Conservation (phyloP, 2,329 filamentous ascomycete species). For the Xylaria sp. region DNA sequence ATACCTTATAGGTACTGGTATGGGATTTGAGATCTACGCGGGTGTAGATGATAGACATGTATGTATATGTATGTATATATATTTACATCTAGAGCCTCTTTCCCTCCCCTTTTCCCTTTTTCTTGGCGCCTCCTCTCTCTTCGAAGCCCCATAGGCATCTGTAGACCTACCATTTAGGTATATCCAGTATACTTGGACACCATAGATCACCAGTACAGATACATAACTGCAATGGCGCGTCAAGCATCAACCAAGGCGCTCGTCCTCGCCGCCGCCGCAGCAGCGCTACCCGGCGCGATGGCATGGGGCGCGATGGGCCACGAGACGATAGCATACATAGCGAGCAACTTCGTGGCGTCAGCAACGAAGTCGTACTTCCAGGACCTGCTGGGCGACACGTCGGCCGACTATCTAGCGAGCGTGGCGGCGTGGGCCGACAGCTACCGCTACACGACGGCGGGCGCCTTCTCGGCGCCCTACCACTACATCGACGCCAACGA, state of each 20-base stretch:
- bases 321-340: slow-evolving; percentile 64
- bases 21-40: background rate
- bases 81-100: background rate
- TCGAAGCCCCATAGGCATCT: background rate
- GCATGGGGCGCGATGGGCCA: slow-evolving; percentile 61
- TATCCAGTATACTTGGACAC: background rate
- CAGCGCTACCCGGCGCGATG: slow-evolving; percentile 38
- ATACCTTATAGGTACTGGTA: background rate
- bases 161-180: background rate
- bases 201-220: background rate
- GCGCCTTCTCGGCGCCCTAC: slow-evolving; percentile 57
- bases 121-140: slow-evolving; percentile 17
- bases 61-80: background rate
- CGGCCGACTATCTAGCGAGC: slow-evolving; percentile 58
- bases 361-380: slow-evolving; percentile 57
- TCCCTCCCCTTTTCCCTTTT: background rate
- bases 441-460: slow-evolving; percentile 58
- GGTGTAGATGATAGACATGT: background rate
- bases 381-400: slow-evolving; percentile 55
- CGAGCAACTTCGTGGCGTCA: slow-evolving; percentile 58
- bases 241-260: slow-evolving; percentile 34
- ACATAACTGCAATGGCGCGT: slow-evolving; percentile 44
- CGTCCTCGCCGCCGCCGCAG: slow-evolving; percentile 31
- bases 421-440: slow-evolving; percentile 64
- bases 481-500: slow-evolving; percentile 73